These are phyloP conservation scores for Candida gorgasii DNA, from an alignment of 805 yeast species.

Conservation along the genomic window DNA sequence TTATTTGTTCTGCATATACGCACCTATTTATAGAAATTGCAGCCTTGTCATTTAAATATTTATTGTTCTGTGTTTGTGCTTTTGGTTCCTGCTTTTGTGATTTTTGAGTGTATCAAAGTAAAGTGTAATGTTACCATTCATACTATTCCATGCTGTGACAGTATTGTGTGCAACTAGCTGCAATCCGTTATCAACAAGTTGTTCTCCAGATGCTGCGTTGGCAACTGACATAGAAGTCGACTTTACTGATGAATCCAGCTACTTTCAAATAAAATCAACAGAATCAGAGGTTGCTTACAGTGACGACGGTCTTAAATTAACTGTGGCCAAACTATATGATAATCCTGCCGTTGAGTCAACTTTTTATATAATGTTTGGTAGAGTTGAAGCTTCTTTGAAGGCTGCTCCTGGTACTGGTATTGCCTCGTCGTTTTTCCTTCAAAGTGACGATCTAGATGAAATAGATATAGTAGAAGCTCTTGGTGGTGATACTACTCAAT, in stretches of 20 bases:
- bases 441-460: slow-evolving; percentile 82
- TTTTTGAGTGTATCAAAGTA: too few species aligned
- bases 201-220: slow-evolving; percentile 55
- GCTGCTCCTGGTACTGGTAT: slow-evolving; percentile 79
- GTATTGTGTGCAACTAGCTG: slow-evolving; percentile 19
- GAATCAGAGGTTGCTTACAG: slow-evolving; percentile 36
- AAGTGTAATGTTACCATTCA: too few species aligned
- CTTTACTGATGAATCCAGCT: slow-evolving; percentile 49
- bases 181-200: slow-evolving; percentile 25
- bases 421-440: slow-evolving; percentile 75
- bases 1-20: not conserved
- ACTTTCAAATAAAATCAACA: slow-evolving; percentile 43
- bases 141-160: slow-evolving; percentile 1
- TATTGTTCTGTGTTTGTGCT: not conserved
- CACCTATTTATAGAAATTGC: slow-evolving; percentile 11
- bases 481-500: slow-evolving; percentile 73
- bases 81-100: not conserved
- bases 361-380: slow-evolving; percentile 85
- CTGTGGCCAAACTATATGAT: slow-evolving; percentile 60
- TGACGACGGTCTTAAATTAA: slow-evolving; percentile 59
- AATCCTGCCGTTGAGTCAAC: slow-evolving; percentile 74
- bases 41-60: slow-evolving; percentile 1
- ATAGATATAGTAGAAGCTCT: slow-evolving; percentile 76
- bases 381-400: slow-evolving; percentile 64
- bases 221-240: slow-evolving; percentile 54